Conservation (phyloP, 2,329 filamentous ascomycete genomes). For the Cryphonectria radicalis region DNA sequence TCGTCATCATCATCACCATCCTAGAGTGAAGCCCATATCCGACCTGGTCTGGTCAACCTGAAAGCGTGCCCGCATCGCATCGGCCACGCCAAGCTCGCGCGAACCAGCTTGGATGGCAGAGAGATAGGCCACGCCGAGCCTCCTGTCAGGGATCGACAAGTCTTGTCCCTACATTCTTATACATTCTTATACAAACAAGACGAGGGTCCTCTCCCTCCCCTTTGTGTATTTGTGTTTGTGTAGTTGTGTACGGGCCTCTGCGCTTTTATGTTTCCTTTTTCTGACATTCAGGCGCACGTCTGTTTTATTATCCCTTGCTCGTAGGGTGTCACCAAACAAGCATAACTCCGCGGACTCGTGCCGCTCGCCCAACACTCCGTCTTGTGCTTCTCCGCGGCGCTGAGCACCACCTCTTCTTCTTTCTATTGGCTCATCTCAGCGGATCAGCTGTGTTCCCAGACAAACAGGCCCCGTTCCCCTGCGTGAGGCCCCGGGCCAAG, state of each 20-base stretch:
- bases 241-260: background rate
- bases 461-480: constrained; percentile 31
- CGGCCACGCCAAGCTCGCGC: background rate
- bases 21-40: background rate
- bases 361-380: background rate
- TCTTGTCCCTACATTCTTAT: background rate
- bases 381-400: constrained; percentile 13
- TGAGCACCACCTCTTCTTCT: background rate
- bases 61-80: background rate
- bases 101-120: background rate
- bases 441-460: background rate
- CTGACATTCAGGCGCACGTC: background rate
- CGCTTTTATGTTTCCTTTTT: background rate
- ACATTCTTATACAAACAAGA: background rate
- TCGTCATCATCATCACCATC: background rate
- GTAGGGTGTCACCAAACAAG: background rate
- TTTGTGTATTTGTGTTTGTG: background rate
- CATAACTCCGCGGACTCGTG: background rate
- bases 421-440: constrained; percentile 12
- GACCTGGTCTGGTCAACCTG: background rate
- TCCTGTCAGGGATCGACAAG: background rate
- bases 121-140: background rate
- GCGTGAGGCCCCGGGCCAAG: constrained; percentile 30
- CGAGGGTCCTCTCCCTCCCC: background rate
- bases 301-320: background rate